phyloP scores from a whole-genome alignment of 169 alveolate species.

The Cryptosporidium viatorum region DNA sequence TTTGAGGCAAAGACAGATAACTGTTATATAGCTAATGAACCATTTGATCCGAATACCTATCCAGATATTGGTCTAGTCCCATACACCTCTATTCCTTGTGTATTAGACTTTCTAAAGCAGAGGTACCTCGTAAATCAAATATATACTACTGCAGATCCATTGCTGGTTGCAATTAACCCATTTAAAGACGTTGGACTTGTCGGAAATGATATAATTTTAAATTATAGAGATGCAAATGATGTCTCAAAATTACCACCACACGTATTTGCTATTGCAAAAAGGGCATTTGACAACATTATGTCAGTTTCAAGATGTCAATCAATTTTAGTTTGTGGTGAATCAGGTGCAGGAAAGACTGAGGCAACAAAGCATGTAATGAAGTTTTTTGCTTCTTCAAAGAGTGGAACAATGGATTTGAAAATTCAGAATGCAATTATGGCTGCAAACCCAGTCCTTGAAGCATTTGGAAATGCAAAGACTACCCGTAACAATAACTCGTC shows the following conservation, averaged over 20 bases:
- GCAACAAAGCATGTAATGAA: slow-evolving; percentile 95
- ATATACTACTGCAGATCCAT: slow-evolving; percentile 92
- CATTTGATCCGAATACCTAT: slow-evolving; percentile 91
- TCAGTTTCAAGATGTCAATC: slow-evolving; percentile 84
- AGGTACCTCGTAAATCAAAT: slow-evolving; percentile 88
- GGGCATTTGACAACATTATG: slow-evolving; percentile 87
- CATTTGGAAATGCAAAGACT: slow-evolving; percentile 99
- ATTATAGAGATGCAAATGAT: slow-evolving; percentile 85
- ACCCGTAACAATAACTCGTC: slow-evolving; percentile 96
- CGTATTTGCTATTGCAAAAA: slow-evolving; percentile 88
- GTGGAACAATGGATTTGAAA: slow-evolving; percentile 79
- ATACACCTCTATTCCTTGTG: slow-evolving; percentile 89
- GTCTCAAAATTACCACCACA: slow-evolving; percentile 87
- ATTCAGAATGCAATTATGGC: slow-evolving; percentile 91
- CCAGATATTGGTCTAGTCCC: slow-evolving; percentile 90
- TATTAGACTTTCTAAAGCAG: slow-evolving; percentile 85
- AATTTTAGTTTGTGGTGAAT: slow-evolving; percentile 96
- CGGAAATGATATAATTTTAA: slow-evolving; percentile 84
- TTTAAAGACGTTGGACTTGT: slow-evolving; percentile 90
- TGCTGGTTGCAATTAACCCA: slow-evolving; percentile 91
- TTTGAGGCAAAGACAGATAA: slow-evolving; percentile 87
- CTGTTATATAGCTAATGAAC: slow-evolving; percentile 89
- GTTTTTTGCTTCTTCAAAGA: slow-evolving; percentile 88
- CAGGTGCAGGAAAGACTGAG: slow-evolving; percentile 99
- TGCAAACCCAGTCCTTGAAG: slow-evolving; percentile 97